Base-by-base conservation (phyloP, 768 basidiomycete species). In the Mycena belliarum region DNA sequence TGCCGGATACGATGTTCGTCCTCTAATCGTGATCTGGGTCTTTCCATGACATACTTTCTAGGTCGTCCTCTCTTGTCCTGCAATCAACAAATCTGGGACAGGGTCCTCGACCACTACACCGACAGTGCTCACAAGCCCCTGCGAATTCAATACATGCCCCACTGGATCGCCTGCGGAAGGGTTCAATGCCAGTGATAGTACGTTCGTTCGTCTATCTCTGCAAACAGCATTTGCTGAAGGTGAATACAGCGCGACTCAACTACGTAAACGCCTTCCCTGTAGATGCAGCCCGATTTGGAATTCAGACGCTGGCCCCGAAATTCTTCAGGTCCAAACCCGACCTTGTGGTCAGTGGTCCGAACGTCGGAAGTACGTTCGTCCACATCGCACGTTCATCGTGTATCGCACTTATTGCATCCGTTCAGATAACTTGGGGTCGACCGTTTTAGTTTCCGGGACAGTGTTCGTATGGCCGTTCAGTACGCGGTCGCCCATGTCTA, bases 41-140 rank as follows among this genome's bases (percentile, higher is more conserved):
- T 44, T 14, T 5, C 26, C 20, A 15, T 26, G n/a, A 18, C 21
- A 21, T 25, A 8, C 1, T 14, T 14, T 2, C 16, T 44, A 81
- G 80, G 76, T 80, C 16, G 65, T 81, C n/a, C 65, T 82, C 3
- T 82, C 80, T 16, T 72, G 73, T 6, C 80, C 81, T 1, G 77
- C 81, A 8, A 68, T 72, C 40, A 76, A 82, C 63, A 62, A 74
- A 57, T 81, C 79, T 15, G 81, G 80, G 9, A 76, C 78, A 2
- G 79, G 80, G 12, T 77, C 76, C 5, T 72, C 71, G 3, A 74
- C 75, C 6, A 63, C 69, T 4, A 68, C 75, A 11, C 75, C 81
- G 1, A 69, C 65, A 8, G 49, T 65, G 3, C 61, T 77, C 11
- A 68, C 62, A 4, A 63, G 61, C 10, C 70, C 78, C 11, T 82